Percentiles rank a stretch among this genome's conserved stretches.
phyloP scores from a whole-genome alignment of 306 rosid genomes.

The Malus orientalis region DNA sequence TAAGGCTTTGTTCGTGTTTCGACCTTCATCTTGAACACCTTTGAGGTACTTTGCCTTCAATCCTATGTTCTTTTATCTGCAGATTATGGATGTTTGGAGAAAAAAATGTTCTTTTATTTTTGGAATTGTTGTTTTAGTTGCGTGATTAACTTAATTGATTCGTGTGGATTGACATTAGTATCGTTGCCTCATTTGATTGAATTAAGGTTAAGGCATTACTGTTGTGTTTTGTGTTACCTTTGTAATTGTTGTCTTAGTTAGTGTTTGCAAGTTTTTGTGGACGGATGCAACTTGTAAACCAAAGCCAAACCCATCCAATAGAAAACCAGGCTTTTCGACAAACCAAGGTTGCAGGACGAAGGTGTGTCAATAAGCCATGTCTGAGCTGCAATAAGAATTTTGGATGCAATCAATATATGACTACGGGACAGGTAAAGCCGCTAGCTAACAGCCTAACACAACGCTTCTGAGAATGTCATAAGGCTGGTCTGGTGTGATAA shows the following conservation, averaged over 20 bases:
- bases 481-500: too few relatives aligned
- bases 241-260: background rate
- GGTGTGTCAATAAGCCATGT: background rate
- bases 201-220: background rate
- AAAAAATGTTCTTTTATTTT: background rate
- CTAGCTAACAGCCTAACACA: background rate
- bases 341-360: background rate
- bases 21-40: background rate
- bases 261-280: background rate
- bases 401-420: background rate
- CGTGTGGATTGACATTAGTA: background rate
- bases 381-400: background rate
- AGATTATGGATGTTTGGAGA: background rate
- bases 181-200: background rate
- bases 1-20: background rate
- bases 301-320: background rate
- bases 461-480: background rate
- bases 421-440: background rate
- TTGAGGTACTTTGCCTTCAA: constrained; percentile 4
- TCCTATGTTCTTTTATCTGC: background rate
- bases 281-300: background rate
- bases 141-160: background rate
- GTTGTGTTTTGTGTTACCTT: background rate
- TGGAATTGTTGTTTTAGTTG: background rate
- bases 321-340: background rate